phyloP scores from a whole-genome alignment of 371 early-diverging fungal species.

The Sporodiniella umbellata region DNA sequence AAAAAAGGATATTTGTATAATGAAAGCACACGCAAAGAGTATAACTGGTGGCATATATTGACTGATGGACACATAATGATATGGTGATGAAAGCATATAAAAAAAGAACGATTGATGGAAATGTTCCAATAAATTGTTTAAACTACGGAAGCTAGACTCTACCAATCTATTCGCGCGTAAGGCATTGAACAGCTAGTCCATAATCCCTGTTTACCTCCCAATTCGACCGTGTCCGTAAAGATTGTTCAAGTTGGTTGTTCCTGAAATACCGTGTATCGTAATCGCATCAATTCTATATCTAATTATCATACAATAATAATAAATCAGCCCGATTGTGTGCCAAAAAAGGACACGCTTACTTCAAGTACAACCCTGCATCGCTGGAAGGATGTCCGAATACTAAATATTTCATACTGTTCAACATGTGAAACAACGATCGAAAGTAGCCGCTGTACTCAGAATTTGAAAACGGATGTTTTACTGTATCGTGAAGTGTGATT shows the following conservation, averaged over 20 bases:
- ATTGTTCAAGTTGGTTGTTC: constrained; percentile 30
- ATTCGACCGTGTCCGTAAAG: constrained; percentile 55
- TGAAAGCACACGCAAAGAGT: constrained; percentile 63
- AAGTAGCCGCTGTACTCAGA: constrained; percentile 26
- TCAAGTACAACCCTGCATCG: constrained; percentile 70
- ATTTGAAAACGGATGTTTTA: constrained; percentile 11
- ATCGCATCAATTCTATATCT: constrained; percentile 87
- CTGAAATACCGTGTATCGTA: constrained; percentile 63
- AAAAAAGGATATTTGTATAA: constrained; percentile 57
- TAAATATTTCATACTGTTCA: constrained; percentile 64
- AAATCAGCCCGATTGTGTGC: too few species aligned
- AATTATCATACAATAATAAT: too few species aligned
- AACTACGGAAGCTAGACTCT: constrained; percentile 81
- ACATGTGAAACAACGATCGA: constrained; percentile 48
- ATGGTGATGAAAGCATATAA: constrained; percentile 79
- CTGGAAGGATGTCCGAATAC: constrained; percentile 69
- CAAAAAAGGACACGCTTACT: constrained; percentile 30
- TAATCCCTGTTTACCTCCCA: constrained; percentile 39
- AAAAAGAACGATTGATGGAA: constrained; percentile 96
- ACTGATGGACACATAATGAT: constrained; percentile 82
- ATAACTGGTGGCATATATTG: constrained; percentile 86
- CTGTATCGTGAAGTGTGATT: constrained; percentile 41
- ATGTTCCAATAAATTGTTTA: constrained; percentile 92
- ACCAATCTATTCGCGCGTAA: constrained; percentile 50
- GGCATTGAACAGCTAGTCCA: not conserved